phyloP scores from a whole-genome alignment of 345 rosid species.

The Eucalyptus victrix region DNA sequence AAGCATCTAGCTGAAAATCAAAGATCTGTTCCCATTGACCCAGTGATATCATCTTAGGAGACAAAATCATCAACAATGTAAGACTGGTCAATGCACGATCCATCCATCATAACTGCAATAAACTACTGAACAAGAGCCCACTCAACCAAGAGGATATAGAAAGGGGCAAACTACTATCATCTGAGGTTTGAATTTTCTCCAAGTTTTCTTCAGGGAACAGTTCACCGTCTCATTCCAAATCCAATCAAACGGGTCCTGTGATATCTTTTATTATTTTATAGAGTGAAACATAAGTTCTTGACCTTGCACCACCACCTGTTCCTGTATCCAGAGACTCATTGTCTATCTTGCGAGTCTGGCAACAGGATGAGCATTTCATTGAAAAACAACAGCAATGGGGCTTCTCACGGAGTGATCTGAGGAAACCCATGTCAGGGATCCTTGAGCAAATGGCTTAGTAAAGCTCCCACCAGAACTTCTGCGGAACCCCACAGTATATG shows the following conservation, averaged over 20 bases:
- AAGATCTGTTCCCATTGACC: not conserved
- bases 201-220: not conserved
- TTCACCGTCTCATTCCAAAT: not conserved
- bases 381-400: not conserved
- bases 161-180: not conserved
- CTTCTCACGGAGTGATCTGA: not conserved
- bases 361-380: not conserved
- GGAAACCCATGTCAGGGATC: conserved; percentile 1
- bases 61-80: not conserved
- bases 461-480: not conserved
- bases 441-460: not conserved
- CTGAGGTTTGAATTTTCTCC: not conserved
- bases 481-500: conserved; percentile 5
- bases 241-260: not conserved
- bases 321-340: not conserved
- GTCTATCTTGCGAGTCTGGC: not conserved
- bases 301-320: not conserved
- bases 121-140: not conserved
- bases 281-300: not conserved
- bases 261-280: not conserved
- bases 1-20: not conserved
- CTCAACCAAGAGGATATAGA: not conserved
- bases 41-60: not conserved
- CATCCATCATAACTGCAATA: not conserved
- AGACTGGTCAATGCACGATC: not conserved